Evolutionary conservation across 768 basidiomycete genomes (phyloP).

Genomic region (Calvatia gigantea): DNA sequence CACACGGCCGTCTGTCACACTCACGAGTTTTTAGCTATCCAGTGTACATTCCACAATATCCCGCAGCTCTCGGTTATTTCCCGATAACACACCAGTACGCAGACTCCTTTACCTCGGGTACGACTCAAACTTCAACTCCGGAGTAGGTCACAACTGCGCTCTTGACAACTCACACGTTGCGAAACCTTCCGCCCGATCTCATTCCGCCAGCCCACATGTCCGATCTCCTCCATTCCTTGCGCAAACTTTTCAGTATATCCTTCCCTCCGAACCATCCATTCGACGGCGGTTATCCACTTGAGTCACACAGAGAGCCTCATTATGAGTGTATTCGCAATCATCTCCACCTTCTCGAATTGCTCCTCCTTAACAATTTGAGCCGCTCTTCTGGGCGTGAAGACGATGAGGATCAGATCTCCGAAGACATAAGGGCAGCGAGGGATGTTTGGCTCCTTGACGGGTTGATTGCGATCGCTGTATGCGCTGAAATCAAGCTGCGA

Average conservation of each 20-base stretch:
- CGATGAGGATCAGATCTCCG: slow-evolving; percentile 11
- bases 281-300: slow-evolving; percentile 25
- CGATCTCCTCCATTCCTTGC: slow-evolving; percentile 29
- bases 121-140: background rate
- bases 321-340: slow-evolving; percentile 48
- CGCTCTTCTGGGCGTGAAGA: slow-evolving; percentile 12
- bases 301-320: slow-evolving; percentile 17
- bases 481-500: slow-evolving; percentile 33
- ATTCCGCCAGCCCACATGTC: slow-evolving; percentile 34
- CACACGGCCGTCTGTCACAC: background rate
- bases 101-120: background rate
- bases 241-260: slow-evolving; percentile 31
- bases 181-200: slow-evolving; percentile 41
- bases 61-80: slow-evolving; percentile 33
- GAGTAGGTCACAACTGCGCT: slow-evolving; percentile 50
- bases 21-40: slow-evolving; percentile 24
- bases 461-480: slow-evolving; percentile 49
- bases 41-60: slow-evolving; percentile 33
- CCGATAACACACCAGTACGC: slow-evolving; percentile 30
- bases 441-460: slow-evolving; percentile 44
- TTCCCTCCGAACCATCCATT: slow-evolving; percentile 29
- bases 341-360: slow-evolving; percentile 59
- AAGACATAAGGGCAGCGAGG: slow-evolving; percentile 31
- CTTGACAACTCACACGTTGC: slow-evolving; percentile 49
- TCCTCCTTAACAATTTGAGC: slow-evolving; percentile 57